Base-by-base conservation (phyloP, 2,329 filamentous ascomycete species). In the Pezicula carpinea region DNA sequence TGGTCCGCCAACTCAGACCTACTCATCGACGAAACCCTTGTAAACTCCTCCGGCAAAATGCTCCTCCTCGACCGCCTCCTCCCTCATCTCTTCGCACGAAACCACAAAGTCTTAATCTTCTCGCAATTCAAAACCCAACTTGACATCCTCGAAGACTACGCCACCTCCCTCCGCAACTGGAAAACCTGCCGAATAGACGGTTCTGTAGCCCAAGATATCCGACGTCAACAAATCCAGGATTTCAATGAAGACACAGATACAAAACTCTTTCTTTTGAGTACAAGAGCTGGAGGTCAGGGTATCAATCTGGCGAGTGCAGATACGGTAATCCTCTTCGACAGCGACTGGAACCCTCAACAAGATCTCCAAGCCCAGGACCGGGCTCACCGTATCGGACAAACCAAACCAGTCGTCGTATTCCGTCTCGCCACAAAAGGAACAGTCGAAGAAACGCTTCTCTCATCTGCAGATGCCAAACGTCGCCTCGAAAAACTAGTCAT, bases 311-410 rank as follows among this genome's bases (percentile, higher is more conserved):
- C 89, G 0, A 85, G 85, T 1, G 92, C 92, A 0, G 92, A 97
- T 58, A 96, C 92, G 0, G 92, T 96, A 10, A 86, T 97, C 39
- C 74, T 97, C 0, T 97, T 93, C 57, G 92, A 97, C 65, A 82
- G 76, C 2, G 80, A 96, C 59, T 96, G 92, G 83, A 99, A 99
- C 59, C 93, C 93, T 0, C 93, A 99, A 64, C 92, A 96, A 62
- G 93, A 99, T 65, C 74, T 99, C 0, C 93, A 99, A 63, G 93
- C 93, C 0, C 93, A 97, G 67, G 93, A 99, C 61, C 88, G 93
- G 5, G 90, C 89, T 1, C 93, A 99, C 63, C 82, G 93, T 11
- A 97, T 99, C 53, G 93, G 93, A 0, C 93, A 99, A 65, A 96
- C 84, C 1, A 79, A 85, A 2, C 93, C 93, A 0, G 93, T 99